Conservation (phyloP, 176 grass and related monocot genomes). For the Elymus sibiricus region DNA sequence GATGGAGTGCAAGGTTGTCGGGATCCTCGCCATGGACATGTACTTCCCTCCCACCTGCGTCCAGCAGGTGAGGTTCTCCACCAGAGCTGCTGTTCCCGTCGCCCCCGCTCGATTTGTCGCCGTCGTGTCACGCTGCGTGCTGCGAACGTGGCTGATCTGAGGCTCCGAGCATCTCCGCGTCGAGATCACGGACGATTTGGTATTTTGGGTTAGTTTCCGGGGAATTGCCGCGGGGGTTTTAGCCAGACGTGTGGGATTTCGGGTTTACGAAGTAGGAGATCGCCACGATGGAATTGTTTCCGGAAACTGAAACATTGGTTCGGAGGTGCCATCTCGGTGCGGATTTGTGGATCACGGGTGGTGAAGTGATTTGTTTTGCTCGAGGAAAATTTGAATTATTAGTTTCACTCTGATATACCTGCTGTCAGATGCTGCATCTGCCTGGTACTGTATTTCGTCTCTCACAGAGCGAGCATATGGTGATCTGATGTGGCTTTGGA, state of each 20-base stretch:
- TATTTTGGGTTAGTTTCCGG: background rate
- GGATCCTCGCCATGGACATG: conserved; percentile 93
- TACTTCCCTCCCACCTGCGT: conserved; percentile 90
- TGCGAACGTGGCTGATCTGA: background rate
- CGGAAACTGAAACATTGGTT: background rate
- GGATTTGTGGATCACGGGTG: background rate
- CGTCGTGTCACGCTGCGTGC: background rate
- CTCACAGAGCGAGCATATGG: background rate
- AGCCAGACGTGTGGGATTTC: background rate
- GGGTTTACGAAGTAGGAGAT: background rate
- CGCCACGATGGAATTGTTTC: background rate
- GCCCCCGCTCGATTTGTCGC: background rate
- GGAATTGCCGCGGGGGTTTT: background rate
- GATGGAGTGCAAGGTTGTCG: conserved; percentile 77
- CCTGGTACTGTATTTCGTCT: background rate
- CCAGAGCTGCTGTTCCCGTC: background rate
- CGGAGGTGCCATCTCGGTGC: background rate
- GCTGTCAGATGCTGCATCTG: background rate
- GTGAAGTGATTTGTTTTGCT: background rate
- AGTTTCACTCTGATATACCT: background rate
- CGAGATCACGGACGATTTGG: background rate
- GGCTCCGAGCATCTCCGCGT: background rate
- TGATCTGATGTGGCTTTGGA: background rate
- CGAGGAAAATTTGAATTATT: background rate
- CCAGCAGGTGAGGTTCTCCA: conserved; percentile 44